These are phyloP conservation scores for Zizania latifolia DNA, from an alignment of 176 grass and related monocot genomes.

Conservation along the genomic window DNA sequence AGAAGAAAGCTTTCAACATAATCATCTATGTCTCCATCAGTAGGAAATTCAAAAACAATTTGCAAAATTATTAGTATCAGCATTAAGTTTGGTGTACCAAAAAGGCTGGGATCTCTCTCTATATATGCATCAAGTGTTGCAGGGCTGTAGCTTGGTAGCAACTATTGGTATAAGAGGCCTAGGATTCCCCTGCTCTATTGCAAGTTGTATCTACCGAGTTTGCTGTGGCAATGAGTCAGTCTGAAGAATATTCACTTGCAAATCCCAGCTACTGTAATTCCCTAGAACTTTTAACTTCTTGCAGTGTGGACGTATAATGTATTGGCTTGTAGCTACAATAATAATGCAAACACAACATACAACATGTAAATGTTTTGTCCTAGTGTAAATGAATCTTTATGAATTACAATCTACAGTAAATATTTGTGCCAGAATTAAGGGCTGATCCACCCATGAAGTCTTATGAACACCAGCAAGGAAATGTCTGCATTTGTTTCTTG, in stretches of 20 bases:
- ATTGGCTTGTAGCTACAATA: neutral
- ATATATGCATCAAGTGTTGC: neutral
- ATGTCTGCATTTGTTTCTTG: neutral
- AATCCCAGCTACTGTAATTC: neutral
- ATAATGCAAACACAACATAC: neutral
- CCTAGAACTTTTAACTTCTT: neutral
- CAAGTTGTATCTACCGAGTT: neutral
- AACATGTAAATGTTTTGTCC: neutral
- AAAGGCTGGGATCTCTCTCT: neutral
- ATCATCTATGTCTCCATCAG: neutral
- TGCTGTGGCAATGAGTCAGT: neutral
- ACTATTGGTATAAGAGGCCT: neutral
- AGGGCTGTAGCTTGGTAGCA: neutral
- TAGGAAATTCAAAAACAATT: neutral
- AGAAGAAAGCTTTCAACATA: neutral
- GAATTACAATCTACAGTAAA: too few species aligned
- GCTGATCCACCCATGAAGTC: neutral
- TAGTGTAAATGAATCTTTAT: neutral
- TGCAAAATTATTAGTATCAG: neutral
- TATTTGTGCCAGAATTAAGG: neutral
- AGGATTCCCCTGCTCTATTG: neutral
- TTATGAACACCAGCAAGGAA: neutral
- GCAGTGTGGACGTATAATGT: neutral
- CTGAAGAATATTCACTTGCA: neutral
- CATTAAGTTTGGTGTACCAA: neutral